phyloP scores from a whole-genome alignment of 352 stramenopile species.

The Pythium guiyangense region DNA sequence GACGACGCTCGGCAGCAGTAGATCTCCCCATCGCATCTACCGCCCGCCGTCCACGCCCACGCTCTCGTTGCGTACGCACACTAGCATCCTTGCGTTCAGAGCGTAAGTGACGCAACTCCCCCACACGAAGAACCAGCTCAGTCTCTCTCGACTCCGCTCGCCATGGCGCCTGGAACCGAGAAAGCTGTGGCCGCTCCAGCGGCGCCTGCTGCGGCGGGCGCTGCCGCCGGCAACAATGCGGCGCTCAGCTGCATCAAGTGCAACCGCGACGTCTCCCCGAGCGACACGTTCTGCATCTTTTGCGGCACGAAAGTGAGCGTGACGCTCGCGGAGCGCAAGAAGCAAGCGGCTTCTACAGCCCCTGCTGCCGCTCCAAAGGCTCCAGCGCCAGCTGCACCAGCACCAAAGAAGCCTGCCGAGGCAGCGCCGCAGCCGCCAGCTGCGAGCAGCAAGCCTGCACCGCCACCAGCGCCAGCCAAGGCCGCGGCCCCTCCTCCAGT shows the following conservation, averaged over 20 bases:
- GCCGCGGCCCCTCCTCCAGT: neutral
- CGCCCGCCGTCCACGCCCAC: too few relatives aligned
- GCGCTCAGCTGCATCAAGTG: conserved; percentile 72
- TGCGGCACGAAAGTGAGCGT: conserved; percentile 81
- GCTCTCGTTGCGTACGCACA: conserved; percentile 1
- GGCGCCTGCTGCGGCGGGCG: conserved; percentile 7
- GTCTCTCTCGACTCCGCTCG: neutral
- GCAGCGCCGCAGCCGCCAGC: conserved; percentile 17
- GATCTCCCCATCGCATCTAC: too few relatives aligned
- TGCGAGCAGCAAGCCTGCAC: conserved; percentile 10
- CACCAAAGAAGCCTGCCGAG: conserved; percentile 5
- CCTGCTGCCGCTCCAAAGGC: conserved; percentile 13
- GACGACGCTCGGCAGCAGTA: too few relatives aligned
- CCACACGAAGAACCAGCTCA: neutral
- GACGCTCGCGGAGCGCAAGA: conserved; percentile 53
- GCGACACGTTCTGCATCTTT: conserved; percentile 86
- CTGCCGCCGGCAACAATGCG: conserved; percentile 36
- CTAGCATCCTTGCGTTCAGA: neutral
- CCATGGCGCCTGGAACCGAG: conserved; percentile 67
- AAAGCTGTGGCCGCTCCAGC: conserved; percentile 31
- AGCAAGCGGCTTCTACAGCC: conserved; percentile 12
- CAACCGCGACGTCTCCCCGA: conserved; percentile 57
- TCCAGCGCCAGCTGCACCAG: conserved; percentile 2
- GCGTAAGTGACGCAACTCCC: neutral
- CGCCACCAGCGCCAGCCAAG: conserved; percentile 1